These are phyloP conservation scores for Colletotrichum sublineola DNA, from an alignment of 2,329 filamentous ascomycete genomes.

Conservation along the genomic window DNA sequence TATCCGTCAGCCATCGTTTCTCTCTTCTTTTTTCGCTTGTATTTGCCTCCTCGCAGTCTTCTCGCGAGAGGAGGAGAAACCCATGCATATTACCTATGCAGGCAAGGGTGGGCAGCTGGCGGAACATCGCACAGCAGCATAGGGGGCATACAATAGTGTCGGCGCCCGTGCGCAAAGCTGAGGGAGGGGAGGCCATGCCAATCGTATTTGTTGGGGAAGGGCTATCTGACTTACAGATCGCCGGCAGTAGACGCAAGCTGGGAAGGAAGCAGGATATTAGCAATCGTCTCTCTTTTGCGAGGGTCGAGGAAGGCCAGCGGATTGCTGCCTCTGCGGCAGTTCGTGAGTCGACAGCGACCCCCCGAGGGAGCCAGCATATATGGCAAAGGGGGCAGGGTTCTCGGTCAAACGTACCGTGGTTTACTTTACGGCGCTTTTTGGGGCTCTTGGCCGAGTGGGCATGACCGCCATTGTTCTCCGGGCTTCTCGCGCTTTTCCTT, in stretches of 20 bases:
- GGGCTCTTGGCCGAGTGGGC: constrained; percentile 64
- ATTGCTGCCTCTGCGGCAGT: constrained; percentile 38
- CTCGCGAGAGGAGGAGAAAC: background rate
- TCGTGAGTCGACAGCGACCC: constrained; percentile 36
- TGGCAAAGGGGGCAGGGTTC: background rate
- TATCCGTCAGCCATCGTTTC: constrained; percentile 60
- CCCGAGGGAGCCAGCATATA: background rate
- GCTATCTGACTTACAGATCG: constrained; percentile 80
- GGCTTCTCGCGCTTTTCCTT: constrained; percentile 44
- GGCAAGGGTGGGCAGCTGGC: constrained; percentile 34
- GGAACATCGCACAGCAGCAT: constrained; percentile 35
- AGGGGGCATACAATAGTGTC: constrained; percentile 26
- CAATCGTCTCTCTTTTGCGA: constrained; percentile 45
- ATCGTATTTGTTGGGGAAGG: constrained; percentile 45
- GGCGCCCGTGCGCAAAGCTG: constrained; percentile 20
- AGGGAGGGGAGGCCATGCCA: constrained; percentile 42
- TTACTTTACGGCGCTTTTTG: constrained; percentile 90
- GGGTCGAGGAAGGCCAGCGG: constrained; percentile 39
- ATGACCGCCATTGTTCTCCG: constrained; percentile 51
- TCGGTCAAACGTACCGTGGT: constrained; percentile 79
- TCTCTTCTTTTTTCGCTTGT: constrained; percentile 28
- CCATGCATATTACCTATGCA: constrained; percentile 21
- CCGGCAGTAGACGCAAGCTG: constrained; percentile 90
- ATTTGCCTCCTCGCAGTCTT: constrained; percentile 11
- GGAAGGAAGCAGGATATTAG: constrained; percentile 53